Percentiles rank a stretch among this genome's conserved stretches.
These are phyloP conservation scores for Chamaenerion angustifolium DNA, from an alignment of 345 rosid species.

Conservation along the genomic window DNA sequence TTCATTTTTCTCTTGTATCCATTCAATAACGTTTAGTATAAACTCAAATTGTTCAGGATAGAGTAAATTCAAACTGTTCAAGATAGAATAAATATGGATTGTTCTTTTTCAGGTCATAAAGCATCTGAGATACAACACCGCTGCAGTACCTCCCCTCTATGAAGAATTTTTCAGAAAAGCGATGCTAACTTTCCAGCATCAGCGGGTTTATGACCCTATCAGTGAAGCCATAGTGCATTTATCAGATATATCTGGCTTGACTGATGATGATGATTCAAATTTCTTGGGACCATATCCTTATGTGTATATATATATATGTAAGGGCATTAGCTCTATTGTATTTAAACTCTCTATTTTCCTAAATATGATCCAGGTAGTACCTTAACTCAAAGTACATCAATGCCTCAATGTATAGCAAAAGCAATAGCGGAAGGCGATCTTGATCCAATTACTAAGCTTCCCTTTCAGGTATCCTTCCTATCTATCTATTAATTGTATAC, in stretches of 20 bases:
- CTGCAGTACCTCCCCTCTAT: slow-evolving; percentile 66
- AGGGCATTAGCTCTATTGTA: background rate
- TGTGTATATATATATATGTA: background rate
- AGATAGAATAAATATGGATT: slow-evolving; percentile 1
- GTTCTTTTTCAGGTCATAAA: slow-evolving; percentile 54
- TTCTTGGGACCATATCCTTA: slow-evolving; percentile 98
- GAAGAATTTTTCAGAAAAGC: slow-evolving; percentile 86
- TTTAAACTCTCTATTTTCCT: slow-evolving; percentile 3
- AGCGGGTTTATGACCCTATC: slow-evolving; percentile 71
- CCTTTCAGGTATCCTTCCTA: slow-evolving; percentile 46
- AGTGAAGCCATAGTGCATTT: slow-evolving; percentile 46
- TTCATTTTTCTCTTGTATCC: too few relatives aligned
- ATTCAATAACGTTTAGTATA: too few relatives aligned
- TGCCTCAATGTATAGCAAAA: slow-evolving; percentile 64
- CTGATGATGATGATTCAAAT: slow-evolving; percentile 39
- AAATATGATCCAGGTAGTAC: slow-evolving; percentile 5
- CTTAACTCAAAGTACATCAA: slow-evolving; percentile 47
- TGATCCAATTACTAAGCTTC: slow-evolving; percentile 77
- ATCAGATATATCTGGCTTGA: slow-evolving; percentile 23
- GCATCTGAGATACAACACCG: slow-evolving; percentile 68
- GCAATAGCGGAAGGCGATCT: slow-evolving; percentile 79
- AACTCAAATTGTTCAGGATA: too few relatives aligned
- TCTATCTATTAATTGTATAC: background rate
- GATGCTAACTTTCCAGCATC: slow-evolving; percentile 76
- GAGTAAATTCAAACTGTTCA: too few relatives aligned